Evolutionary conservation across 176 grass and related monocot species (phyloP), one percentile per base, ranked within the genome.

Genomic region (Musa beccarii): DNA sequence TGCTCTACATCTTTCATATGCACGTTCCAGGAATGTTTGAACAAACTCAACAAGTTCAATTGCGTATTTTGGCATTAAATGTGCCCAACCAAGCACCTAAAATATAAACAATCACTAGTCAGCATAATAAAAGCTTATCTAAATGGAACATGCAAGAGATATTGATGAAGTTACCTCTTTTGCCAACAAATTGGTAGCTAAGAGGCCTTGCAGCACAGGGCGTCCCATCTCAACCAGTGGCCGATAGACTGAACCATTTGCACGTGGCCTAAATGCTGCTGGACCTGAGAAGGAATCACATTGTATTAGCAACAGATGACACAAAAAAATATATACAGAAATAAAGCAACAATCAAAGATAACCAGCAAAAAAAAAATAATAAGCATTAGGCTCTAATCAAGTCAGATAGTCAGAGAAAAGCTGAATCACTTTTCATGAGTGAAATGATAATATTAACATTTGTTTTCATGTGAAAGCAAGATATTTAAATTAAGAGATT

Each of bases 11-110:
- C 95, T 91, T 72, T 98, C 95, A 74, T 93, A 82, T 29, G 95
- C 85, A 81, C 94, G 94, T 76, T 98, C 95, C 75, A 98, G 84
- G 87, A 98, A 93, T 56, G 90, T 98, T 71, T 70, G 88, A 49
- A 98, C 90, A 79, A 91, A 98, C 73, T 98, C 90, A 80, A 98
- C 90, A 76, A 98, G 84, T 81, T 93, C 95, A 85, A 80, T 84
- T 25, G 90, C 90, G 86, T 98, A 98, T 84, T 91, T 93, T 20
- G 95, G 95, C 88, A 93, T 93, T 82, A 98, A 79, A 21, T 87
- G 90, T 76, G 89, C 88, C 95, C 95, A 98, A 52, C 88, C 90
- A 82, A 91, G 78, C 72, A 93, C 95, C 95, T 98, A 76, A 73
- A 25, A 62, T 50, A 54, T 82, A 56, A 61, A 76, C 25, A 79